Conservation (phyloP, 2,329 filamentous ascomycete genomes). For the Metarhizium robertsii region DNA sequence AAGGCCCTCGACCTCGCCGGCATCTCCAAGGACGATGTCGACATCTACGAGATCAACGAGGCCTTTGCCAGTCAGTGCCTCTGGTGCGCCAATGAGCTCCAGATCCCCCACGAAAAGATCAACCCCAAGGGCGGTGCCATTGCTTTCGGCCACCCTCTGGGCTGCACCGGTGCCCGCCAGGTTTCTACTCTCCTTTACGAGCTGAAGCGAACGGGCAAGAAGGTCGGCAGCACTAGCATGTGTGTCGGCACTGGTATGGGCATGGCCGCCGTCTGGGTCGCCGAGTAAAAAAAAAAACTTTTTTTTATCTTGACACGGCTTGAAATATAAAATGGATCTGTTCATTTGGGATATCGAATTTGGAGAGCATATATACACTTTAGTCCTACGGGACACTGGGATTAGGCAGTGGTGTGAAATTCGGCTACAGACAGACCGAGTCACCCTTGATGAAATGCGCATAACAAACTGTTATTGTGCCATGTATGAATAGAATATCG, state of each 20-base stretch:
- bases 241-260: constrained; percentile 96
- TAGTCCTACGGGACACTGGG: not conserved
- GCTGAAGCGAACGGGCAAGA: constrained; percentile 72
- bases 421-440: not conserved
- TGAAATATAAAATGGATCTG: not conserved
- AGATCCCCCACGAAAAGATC: constrained; percentile 74
- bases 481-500: constrained; percentile 18
- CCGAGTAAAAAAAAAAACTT: constrained; percentile 50
- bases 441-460: not conserved
- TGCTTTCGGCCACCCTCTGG: constrained; percentile 89
- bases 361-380: not conserved
- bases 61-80: constrained; percentile 93
- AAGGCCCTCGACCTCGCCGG: constrained; percentile 83
- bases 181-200: constrained; percentile 88
- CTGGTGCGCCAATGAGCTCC: constrained; percentile 85
- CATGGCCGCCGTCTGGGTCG: constrained; percentile 94
- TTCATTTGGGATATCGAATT: not conserved
- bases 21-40: constrained; percentile 79
- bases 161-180: constrained; percentile 89
- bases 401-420: not conserved
- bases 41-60: constrained; percentile 99
- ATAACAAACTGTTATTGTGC: not conserved
- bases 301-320: not conserved
- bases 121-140: constrained; percentile 97
- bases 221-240: constrained; percentile 90